Conservation (phyloP, 805 yeast species). For the Yarrowia deformans region DNA sequence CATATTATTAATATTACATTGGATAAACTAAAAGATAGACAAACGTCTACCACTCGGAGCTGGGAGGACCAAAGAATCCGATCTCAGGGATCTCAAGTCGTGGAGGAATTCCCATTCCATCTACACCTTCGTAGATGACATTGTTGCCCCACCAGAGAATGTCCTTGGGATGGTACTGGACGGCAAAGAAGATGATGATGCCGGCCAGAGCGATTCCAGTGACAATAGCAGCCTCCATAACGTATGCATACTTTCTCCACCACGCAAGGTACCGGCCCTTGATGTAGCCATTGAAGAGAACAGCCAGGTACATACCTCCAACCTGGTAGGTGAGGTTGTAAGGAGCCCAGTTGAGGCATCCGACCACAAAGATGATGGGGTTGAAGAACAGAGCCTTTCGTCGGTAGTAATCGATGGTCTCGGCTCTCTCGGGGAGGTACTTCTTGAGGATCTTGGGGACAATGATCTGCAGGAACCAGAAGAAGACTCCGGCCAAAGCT, state of each 20-base stretch:
- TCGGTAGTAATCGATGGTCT: constrained; percentile 18
- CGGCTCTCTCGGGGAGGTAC: constrained; percentile 18
- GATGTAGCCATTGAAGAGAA: constrained; percentile 31
- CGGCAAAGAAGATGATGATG: constrained; percentile 27
- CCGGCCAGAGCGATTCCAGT: constrained; percentile 32
- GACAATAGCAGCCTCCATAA: constrained; percentile 36
- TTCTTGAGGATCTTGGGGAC: constrained; percentile 42
- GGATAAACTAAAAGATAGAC: too few relatives aligned
- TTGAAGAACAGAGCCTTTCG: constrained; percentile 34
- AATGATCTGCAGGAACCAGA: constrained; percentile 32
- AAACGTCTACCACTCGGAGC: constrained; percentile 15
- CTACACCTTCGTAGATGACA: neutral
- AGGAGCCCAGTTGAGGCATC: constrained; percentile 29
- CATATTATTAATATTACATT: neutral
- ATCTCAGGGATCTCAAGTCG: neutral
- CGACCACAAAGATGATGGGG: constrained; percentile 36
- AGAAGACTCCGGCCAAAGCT: constrained; percentile 44
- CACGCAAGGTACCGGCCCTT: constrained; percentile 30
- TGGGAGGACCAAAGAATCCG: constrained; percentile 28
- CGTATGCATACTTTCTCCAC: constrained; percentile 36
- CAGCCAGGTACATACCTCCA: constrained; percentile 31
- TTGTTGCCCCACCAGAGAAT: constrained; percentile 33
- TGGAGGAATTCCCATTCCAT: constrained; percentile 18
- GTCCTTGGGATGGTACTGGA: constrained; percentile 32
- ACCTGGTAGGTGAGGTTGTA: constrained; percentile 36